Base-by-base conservation (phyloP, 306 rosid genomes). In the Urtica urens region DNA sequence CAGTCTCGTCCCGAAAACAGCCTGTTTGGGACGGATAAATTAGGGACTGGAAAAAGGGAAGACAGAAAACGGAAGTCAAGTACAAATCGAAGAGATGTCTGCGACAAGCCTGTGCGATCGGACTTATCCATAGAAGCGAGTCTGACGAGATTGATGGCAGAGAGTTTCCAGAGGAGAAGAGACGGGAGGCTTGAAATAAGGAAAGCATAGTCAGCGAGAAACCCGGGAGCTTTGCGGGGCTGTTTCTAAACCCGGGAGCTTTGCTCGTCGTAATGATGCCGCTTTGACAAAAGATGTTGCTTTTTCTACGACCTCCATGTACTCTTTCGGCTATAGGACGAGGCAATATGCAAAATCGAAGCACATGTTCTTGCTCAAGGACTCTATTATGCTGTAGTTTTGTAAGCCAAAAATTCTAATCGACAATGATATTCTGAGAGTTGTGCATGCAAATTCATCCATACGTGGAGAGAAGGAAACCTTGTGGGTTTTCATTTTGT, bases 151-250 rank as follows among this genome's bases (percentile, higher is more conserved):
- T 83, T 87, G 44, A 83, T 71, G 24, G 75, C 82, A 6, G 94
- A 73, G 96, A 87, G 75, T 83, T 87, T 23, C 94, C 96, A 15
- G 93, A 87, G 34, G 94, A 87, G 53, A 47, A 87, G 82, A 66
- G 82, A 94, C 48, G 80, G 75, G 63, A 87, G 69, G 14, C 87
- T 87, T 28, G 79, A 58, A 46, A 87, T 80, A 49, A 87, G 64
- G 65, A 87, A 87, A 28, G 93, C 93, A 60, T 87, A 83, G 58
- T 83, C 94, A 61, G 82, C 96, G 60, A 80, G 47, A 81, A 87
- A 87, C 18, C 85, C 96, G 47, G 87, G 92, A 5, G 93, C 94
- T 73, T 83, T 31, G 93, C 78, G 16, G 93, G 93, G 25, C 85
- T 76, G 22, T 73, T 78, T 74, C 96, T 75, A 68, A 75, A 87